These are phyloP conservation scores for Cicer chorassanicum DNA, from an alignment of 306 rosid species.

Conservation along the genomic window DNA sequence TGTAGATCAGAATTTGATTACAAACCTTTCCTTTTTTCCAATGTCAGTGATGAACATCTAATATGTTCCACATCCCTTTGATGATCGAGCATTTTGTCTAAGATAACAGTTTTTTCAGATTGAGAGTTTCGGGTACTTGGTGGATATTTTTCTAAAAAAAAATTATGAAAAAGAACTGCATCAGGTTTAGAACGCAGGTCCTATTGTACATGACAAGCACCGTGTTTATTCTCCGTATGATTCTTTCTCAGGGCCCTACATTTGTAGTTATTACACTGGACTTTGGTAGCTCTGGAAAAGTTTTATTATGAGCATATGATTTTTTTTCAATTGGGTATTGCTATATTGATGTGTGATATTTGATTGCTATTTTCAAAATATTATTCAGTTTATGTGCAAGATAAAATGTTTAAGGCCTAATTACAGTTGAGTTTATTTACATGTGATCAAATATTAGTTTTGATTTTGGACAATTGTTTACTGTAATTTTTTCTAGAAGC, in stretches of 20 bases:
- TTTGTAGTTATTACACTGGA: conserved; percentile 14
- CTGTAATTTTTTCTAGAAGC: conserved; percentile 14
- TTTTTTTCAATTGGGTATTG: conserved; percentile 32
- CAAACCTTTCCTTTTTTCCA: conserved; percentile 29
- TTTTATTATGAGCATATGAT: conserved; percentile 29
- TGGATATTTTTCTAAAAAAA: background rate
- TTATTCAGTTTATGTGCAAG: conserved; percentile 22
- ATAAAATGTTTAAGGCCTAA: conserved; percentile 26
- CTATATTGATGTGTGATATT: conserved; percentile 29
- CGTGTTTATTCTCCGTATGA: conserved; percentile 11
- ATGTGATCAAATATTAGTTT: conserved; percentile 34
- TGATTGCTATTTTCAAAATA: conserved; percentile 13
- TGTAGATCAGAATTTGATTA: background rate
- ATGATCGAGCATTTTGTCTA: conserved; percentile 24
- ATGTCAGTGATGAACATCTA: conserved; percentile 23
- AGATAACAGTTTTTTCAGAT: conserved; percentile 30
- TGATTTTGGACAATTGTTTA: conserved; percentile 24
- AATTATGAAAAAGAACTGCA: conserved; percentile 24
- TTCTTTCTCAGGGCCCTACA: conserved; percentile 23
- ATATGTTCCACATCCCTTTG: conserved; percentile 30
- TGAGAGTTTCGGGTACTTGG: conserved; percentile 34
- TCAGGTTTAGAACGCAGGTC: conserved; percentile 18
- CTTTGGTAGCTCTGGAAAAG: conserved; percentile 28
- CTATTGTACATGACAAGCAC: conserved; percentile 17
- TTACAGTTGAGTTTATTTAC: conserved; percentile 18